Percentiles rank a stretch among this genome's conserved stretches.
Conservation (phyloP, 2,329 filamentous ascomycete species). For the Cercospora sp. region DNA sequence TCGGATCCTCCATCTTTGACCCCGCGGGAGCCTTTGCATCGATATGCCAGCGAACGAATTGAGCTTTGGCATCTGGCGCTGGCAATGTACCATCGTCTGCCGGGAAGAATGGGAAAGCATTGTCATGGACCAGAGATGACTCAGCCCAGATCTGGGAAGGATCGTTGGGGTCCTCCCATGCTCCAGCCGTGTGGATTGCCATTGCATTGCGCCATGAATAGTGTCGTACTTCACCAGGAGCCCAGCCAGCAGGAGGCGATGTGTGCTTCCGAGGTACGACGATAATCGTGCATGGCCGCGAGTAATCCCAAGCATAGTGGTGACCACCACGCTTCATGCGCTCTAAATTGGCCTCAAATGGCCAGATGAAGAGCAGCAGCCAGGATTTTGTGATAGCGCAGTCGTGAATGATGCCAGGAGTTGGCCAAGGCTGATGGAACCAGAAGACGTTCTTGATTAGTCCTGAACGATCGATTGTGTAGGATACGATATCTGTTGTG, state of each 20-base stretch:
- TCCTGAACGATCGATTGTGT: slow-evolving; percentile 43
- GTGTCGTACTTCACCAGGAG: slow-evolving; percentile 19
- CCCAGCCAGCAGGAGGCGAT: slow-evolving; percentile 25
- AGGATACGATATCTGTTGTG: slow-evolving; percentile 43
- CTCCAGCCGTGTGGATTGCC: slow-evolving; percentile 46
- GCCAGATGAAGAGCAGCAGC: slow-evolving; percentile 42
- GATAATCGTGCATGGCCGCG: slow-evolving; percentile 30
- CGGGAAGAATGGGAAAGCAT: slow-evolving; percentile 49
- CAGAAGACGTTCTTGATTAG: slow-evolving; percentile 44
- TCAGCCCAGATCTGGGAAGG: slow-evolving; percentile 43
- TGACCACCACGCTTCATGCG: slow-evolving; percentile 43
- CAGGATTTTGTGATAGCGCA: slow-evolving; percentile 44
- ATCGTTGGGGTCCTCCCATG: slow-evolving; percentile 40
- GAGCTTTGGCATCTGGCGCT: slow-evolving; percentile 41
- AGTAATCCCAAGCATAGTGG: slow-evolving; percentile 43
- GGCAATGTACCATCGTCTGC: slow-evolving; percentile 37
- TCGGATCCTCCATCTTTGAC: slow-evolving; percentile 34
- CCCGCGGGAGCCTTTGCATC: slow-evolving; percentile 38
- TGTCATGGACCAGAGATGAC: slow-evolving; percentile 43
- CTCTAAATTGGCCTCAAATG: slow-evolving; percentile 41
- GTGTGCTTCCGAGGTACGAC: slow-evolving; percentile 28
- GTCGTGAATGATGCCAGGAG: slow-evolving; percentile 43
- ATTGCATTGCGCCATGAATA: slow-evolving; percentile 37
- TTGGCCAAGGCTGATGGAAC: slow-evolving; percentile 38
- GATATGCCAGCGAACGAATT: slow-evolving; percentile 48